Evolutionary conservation across 108 stramenopile genomes (phyloP), one percentile per base, ranked within the genome.

Genomic region (Parmales sp.): DNA sequence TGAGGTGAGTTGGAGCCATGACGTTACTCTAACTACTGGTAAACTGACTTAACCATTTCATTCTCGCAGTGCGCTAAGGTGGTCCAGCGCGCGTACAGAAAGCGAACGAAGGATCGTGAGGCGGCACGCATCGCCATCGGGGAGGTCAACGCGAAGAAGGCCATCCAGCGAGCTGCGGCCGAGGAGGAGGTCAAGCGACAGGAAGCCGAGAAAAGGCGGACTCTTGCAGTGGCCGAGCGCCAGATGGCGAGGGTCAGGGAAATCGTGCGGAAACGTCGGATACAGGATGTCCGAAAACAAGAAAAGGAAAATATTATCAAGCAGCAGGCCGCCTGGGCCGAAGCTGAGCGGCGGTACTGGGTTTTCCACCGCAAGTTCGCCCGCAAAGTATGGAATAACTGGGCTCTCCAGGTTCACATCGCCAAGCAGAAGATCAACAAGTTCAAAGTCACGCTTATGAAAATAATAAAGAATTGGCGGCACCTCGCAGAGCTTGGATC

Each of bases 381-480:
- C 4, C 19, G 46, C 19, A 23, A 23, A 6, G 46, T 48, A 13
- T 48, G 46, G 46, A 48, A 48, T 23, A 48, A 48, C 46, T 48
- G 46, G 46, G 2, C 19, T n/a, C 46, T 48, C 22, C 46, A 48
- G 46, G 46, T 48, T 23, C 19, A 3, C 2, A 48, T 48, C 4
- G 19, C 46, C 8, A 48, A 48, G 46, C 19, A 48, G 0, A 48
- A 48, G 46, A 48, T 48, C 23, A 48, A 48, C 46, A 48, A 48
- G 46, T 48, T 48, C 46, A 48, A 48, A 23, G 19, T 48, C 46
- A 48, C 46, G 46, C 46, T 48, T 2, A 48, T 48, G 46, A 48
- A 48, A 23, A 48, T 48, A 3, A 48, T 48, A 23, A 23, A n/a
- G 8, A 23, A 3, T 23, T 48, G 46, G 46, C 4, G 46, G 16